Conservation (phyloP, 73 alveolate genomes). For the Paramecium biaurelia region DNA sequence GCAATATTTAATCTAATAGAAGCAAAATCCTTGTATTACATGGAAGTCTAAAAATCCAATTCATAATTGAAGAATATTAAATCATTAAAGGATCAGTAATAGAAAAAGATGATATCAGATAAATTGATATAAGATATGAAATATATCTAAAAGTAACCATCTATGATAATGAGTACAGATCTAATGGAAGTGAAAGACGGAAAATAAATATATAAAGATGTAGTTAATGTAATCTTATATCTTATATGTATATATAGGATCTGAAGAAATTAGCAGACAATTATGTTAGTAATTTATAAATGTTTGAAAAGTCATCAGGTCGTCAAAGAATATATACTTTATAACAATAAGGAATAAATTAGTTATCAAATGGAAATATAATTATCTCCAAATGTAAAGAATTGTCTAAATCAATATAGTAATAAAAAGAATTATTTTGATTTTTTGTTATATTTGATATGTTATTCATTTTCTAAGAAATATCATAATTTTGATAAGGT, state of each 20-base stretch:
- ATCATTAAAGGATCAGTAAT: neutral
- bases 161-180: neutral
- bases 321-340: neutral
- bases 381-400: neutral
- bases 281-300: neutral
- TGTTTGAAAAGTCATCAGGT: neutral
- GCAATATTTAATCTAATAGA: conserved; percentile 4
- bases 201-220: neutral
- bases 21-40: neutral
- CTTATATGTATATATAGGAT: neutral
- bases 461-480: neutral
- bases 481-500: neutral
- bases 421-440: neutral
- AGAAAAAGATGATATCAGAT: conserved; percentile 28
- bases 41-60: conserved; percentile 4
- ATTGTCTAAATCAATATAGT: neutral
- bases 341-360: neutral
- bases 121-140: neutral
- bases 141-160: neutral
- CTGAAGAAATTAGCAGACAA: neutral
- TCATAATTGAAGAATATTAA: neutral
- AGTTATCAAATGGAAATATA: neutral
- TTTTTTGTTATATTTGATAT: neutral
- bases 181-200: neutral
- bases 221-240: neutral